Evolutionary conservation across 805 yeast genomes (phyloP).

Genomic region (Phaffomyces antillensis): DNA sequence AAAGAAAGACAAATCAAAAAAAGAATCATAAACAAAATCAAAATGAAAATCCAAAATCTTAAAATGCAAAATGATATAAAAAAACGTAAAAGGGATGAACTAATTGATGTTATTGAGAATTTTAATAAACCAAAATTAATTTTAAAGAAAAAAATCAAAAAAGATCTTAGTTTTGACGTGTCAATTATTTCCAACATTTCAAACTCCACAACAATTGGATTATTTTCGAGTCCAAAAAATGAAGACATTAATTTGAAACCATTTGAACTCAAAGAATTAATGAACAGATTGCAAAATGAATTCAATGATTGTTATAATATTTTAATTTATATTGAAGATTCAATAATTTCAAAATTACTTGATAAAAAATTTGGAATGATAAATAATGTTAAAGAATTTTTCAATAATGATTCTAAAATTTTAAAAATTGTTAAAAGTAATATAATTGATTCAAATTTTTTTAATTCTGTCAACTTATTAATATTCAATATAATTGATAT

Average conservation of each 20-base stretch:
- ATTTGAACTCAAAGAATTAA: slow-evolving; percentile 18
- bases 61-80: slow-evolving; percentile 23
- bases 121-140: slow-evolving; percentile 28
- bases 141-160: slow-evolving; percentile 17
- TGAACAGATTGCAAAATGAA: slow-evolving; percentile 3
- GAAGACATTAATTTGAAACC: slow-evolving; percentile 18
- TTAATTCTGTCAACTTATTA: slow-evolving; percentile 26
- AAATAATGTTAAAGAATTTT: slow-evolving; percentile 1
- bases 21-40: slow-evolving; percentile 27
- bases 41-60: slow-evolving; percentile 19
- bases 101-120: slow-evolving; percentile 25
- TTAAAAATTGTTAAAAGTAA: slow-evolving; percentile 21
- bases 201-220: slow-evolving; percentile 3
- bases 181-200: slow-evolving; percentile 3
- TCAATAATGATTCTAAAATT: slow-evolving; percentile 1
- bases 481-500: slow-evolving; percentile 33
- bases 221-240: slow-evolving; percentile 5
- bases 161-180: neutral
- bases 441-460: slow-evolving; percentile 19
- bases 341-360: slow-evolving; percentile 27
- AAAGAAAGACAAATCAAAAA: slow-evolving; percentile 28
- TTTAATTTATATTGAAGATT: slow-evolving; percentile 16
- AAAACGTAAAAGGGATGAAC: slow-evolving; percentile 35
- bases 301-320: slow-evolving; percentile 6
- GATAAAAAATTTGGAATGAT: slow-evolving; percentile 26